phyloP scores from a whole-genome alignment of 345 rosid species.

The Bruguiera gymnorhiza region DNA sequence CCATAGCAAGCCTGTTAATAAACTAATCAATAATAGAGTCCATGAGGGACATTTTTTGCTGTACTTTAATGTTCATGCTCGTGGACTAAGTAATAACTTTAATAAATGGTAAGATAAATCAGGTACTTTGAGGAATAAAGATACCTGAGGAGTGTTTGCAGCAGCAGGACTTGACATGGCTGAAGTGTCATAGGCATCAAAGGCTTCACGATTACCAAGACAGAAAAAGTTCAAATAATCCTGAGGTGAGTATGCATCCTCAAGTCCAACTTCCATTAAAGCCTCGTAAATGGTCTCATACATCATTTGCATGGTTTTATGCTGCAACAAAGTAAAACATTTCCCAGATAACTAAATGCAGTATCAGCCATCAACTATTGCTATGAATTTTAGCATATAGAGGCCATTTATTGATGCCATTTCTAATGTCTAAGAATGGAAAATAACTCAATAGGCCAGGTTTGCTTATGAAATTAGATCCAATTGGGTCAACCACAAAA shows the following conservation, averaged over 20 bases:
- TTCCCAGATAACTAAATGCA: constrained; percentile 11
- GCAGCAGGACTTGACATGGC: constrained; percentile 37
- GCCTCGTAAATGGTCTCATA: constrained; percentile 88
- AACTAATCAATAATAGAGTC: too few relatives aligned
- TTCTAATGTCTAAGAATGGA: neutral
- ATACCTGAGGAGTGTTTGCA: constrained; percentile 68
- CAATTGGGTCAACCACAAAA: too few relatives aligned
- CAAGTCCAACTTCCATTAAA: constrained; percentile 76
- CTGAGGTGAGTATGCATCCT: constrained; percentile 58
- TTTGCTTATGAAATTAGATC: too few relatives aligned
- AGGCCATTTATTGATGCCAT: neutral
- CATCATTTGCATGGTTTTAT: constrained; percentile 99
- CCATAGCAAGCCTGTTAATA: too few relatives aligned
- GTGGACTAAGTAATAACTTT: neutral
- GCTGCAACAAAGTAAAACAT: constrained; percentile 40
- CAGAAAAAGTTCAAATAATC: constrained; percentile 95
- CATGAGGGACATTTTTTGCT: too few relatives aligned
- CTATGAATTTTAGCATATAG: neutral
- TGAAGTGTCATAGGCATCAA: constrained; percentile 17
- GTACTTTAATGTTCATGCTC: neutral
- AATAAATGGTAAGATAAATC: constrained; percentile 3
- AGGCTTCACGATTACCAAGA: constrained; percentile 79
- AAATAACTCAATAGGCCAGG: neutral
- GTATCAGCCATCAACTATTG: constrained; percentile 6
- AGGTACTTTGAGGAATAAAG: constrained; percentile 3